Evolutionary conservation across 1,284 basidiomycete genomes (phyloP).

Genomic region (Boletellus deceptivus): DNA sequence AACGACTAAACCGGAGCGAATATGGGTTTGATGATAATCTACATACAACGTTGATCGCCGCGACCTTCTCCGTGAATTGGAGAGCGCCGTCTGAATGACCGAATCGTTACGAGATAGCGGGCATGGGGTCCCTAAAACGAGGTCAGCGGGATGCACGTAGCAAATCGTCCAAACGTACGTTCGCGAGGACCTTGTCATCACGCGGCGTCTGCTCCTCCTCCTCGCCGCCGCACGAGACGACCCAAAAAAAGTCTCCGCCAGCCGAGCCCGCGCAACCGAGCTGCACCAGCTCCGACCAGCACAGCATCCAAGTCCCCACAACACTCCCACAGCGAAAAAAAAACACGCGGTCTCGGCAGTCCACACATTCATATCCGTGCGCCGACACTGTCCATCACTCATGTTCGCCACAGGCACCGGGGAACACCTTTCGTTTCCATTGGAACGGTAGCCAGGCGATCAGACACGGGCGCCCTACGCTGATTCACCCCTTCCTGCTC

Average conservation of each 20-base stretch:
- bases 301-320: background rate
- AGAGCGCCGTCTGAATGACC: conserved; percentile 33
- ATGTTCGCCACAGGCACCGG: conserved; percentile 32
- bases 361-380: conserved; percentile 30
- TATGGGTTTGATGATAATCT: conserved; percentile 39
- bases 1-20: conserved; percentile 31
- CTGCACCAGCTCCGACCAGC: background rate
- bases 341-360: background rate
- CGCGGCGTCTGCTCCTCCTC: background rate
- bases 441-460: conserved; percentile 24
- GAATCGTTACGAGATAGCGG: conserved; percentile 36
- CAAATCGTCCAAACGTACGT: conserved; percentile 10
- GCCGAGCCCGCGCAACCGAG: conserved; percentile 2
- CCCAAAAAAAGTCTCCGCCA: conserved; percentile 8
- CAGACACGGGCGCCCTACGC: background rate
- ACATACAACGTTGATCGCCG: conserved; percentile 47
- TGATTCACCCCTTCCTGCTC: too few relatives aligned
- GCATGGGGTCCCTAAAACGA: conserved; percentile 34
- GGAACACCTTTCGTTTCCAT: conserved; percentile 24
- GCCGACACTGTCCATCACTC: conserved; percentile 25
- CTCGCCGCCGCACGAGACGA: background rate
- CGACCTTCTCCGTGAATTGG: conserved; percentile 40
- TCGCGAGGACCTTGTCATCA: background rate
- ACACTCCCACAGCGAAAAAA: background rate
- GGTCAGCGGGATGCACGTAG: conserved; percentile 18